Conservation (phyloP, 371 early-diverging fungal species). For the Mortierella sp. region DNA sequence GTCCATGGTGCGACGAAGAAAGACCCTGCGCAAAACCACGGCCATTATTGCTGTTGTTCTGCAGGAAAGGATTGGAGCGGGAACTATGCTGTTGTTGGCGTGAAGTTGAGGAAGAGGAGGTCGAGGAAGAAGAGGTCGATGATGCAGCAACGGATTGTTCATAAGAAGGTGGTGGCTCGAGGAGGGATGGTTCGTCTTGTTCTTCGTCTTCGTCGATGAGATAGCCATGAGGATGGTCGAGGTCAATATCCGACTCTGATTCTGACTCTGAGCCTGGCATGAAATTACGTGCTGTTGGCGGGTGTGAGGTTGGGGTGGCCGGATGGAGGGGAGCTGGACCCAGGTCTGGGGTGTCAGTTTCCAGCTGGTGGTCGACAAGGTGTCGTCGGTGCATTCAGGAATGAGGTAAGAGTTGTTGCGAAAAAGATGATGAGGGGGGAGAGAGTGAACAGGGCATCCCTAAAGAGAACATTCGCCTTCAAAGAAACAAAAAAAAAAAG, state of each 20-base stretch:
- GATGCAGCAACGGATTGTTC: slow-evolving; percentile 24
- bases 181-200: not conserved
- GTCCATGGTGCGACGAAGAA: not conserved
- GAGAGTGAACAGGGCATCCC: not conserved
- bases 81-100: not conserved
- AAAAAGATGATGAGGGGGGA: not conserved
- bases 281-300: not conserved
- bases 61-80: slow-evolving; percentile 18
- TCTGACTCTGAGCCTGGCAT: slow-evolving; percentile 1
- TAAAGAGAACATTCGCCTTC: not conserved
- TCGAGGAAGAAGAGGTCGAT: not conserved
- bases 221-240: not conserved
- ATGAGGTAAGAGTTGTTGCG: not conserved
- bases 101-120: not conserved
- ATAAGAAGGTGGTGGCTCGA: slow-evolving; percentile 38
- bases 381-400: not conserved
- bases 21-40: not conserved
- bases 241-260: not conserved
- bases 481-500: not conserved
- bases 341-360: not conserved
- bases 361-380: not conserved
- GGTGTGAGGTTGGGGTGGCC: not conserved
- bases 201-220: slow-evolving; percentile 10
- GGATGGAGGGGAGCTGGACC: not conserved
- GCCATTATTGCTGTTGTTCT: not conserved